Conservation (phyloP, 2,329 filamentous ascomycete species). For the Cercospora canescens region DNA sequence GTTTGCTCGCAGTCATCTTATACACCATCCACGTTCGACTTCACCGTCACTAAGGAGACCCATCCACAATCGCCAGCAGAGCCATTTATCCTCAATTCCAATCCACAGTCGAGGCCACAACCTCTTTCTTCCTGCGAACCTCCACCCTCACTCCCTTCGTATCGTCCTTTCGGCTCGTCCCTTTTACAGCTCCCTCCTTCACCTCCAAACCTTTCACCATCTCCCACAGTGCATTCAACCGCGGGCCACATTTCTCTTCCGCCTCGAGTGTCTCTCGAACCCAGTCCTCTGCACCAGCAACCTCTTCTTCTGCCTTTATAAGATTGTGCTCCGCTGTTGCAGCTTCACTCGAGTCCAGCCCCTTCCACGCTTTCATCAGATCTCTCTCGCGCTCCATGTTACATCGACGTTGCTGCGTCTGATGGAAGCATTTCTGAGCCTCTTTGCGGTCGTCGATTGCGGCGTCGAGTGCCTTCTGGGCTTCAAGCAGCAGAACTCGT, state of each 20-base stretch:
- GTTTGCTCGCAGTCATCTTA: not conserved
- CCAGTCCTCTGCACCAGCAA: not conserved
- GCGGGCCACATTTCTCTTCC: not conserved
- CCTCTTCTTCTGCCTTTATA: not conserved
- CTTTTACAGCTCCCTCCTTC: not conserved
- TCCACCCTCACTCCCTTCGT: not conserved
- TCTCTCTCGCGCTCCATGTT: not conserved
- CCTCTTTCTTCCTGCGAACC: not conserved
- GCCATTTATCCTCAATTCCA: not conserved
- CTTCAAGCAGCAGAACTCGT: not conserved
- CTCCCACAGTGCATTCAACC: not conserved
- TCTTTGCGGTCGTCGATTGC: conserved; percentile 1
- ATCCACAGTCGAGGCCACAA: not conserved
- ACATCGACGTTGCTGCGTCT: not conserved
- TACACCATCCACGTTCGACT: not conserved
- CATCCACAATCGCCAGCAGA: not conserved
- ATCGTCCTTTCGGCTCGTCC: not conserved
- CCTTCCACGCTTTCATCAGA: not conserved
- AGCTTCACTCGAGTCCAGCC: not conserved
- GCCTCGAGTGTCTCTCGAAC: not conserved
- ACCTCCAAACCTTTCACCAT: not conserved
- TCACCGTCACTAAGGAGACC: not conserved
- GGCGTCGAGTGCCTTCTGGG: not conserved
- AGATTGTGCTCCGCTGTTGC: not conserved
- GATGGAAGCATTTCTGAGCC: not conserved